Evolutionary conservation across 164 flowering plant genomes (phyloP), one percentile per base, ranked within the genome.

Genomic region (Magnolia kwangsiensis): DNA sequence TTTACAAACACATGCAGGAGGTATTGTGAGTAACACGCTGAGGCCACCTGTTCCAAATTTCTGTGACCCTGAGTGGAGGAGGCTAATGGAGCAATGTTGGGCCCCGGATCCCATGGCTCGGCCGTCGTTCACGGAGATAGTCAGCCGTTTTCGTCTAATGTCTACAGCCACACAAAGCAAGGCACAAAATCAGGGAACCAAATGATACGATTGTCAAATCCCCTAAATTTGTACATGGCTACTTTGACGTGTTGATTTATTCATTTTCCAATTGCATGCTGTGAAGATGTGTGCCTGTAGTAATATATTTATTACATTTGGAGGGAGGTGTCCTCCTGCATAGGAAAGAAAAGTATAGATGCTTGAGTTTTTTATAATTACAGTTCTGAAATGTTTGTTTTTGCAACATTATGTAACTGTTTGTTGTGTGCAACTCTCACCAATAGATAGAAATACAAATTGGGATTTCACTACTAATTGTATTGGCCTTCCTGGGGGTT

Each of bases 31-130:
- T 67, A 92, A 92, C 82, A 87, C 94, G 1, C 69, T 92, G 80
- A 88, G 97, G 82, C 97, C 97, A 66, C 85, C 85, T 2, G 82
- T 92, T 20, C 97, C 97, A 73, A 85, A 81, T 79, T 80, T 11
- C 77, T 92, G 97, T 75, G 97, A 92, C 80, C 50, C 85, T 27
- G 94, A 92, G 69, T 92, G 97, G 97, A 89, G 83, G 78, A 78
- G 51, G 72, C 82, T 92, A 51, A 92, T 92, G 97, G 97, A 92
- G 85, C 86, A 88, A 74, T 92, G 94, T 69, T 92, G 97, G 97
- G 92, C 94, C 2, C 97, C 94, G 9, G 89, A 90, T 75, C 97
- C 93, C 29, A 72, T 83, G 9, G 86, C 50, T 67, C 83, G 97
- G 75, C 97, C 97, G 51, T 86, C 89, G 4, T 92, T 92, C 83